Conservation (phyloP, 2,329 filamentous ascomycete genomes). For the Incumbomyces lentus region DNA sequence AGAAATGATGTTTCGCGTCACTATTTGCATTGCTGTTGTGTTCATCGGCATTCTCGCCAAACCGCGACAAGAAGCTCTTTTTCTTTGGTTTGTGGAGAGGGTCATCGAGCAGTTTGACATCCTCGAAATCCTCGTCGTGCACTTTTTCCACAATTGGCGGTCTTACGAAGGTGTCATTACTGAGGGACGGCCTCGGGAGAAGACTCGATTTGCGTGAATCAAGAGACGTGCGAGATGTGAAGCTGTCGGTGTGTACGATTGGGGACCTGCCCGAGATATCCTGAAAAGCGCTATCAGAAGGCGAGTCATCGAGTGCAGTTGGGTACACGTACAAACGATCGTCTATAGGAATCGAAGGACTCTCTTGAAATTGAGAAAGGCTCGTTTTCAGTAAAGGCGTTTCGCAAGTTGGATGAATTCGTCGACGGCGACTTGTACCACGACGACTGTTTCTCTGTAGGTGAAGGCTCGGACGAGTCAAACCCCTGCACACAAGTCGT, state of each 20-base stretch:
- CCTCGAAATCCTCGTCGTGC: constrained; percentile 70
- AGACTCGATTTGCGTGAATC: constrained; percentile 61
- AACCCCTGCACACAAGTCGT: constrained; percentile 4
- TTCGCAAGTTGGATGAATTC: constrained; percentile 43
- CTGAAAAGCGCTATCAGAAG: constrained; percentile 35
- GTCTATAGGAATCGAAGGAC: constrained; percentile 91
- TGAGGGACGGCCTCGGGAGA: constrained; percentile 51
- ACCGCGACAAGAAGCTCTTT: constrained; percentile 68
- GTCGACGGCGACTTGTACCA: constrained; percentile 52
- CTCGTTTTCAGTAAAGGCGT: constrained; percentile 70
- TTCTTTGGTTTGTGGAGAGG: constrained; percentile 47
- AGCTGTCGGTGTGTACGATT: constrained; percentile 48
- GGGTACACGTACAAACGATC: constrained; percentile 68
- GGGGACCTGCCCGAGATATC: constrained; percentile 86
- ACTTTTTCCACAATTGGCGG: constrained; percentile 45
- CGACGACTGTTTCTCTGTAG: constrained; percentile 69
- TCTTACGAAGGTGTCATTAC: constrained; percentile 47
- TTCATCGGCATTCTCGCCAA: constrained; percentile 49
- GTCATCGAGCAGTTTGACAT: constrained; percentile 77
- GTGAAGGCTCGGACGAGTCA: constrained; percentile 58
- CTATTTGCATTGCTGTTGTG: constrained; percentile 21
- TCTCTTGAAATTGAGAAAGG: constrained; percentile 92
- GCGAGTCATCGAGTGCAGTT: neutral
- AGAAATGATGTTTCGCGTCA: constrained; percentile 40
- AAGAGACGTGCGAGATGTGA: constrained; percentile 63